Evolutionary conservation across 75 land plant genomes (phyloP).

Genomic region (Pinus albicaulis): DNA sequence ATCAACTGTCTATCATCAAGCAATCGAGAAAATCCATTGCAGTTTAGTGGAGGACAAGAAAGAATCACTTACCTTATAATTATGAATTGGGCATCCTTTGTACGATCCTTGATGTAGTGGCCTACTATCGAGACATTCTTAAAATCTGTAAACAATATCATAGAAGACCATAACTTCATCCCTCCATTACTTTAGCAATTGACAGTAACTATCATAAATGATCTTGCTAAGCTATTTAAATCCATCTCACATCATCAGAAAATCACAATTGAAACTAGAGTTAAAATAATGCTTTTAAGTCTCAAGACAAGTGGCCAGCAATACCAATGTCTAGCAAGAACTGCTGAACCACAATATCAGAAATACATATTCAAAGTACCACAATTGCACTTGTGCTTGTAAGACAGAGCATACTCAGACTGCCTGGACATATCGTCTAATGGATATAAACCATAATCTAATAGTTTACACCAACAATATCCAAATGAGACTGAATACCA

Average conservation of each 20-base stretch:
- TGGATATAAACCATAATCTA: not conserved
- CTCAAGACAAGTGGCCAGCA: not conserved
- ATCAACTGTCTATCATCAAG: not conserved
- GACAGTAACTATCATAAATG: not conserved
- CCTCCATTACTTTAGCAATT: not conserved
- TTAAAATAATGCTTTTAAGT: not conserved
- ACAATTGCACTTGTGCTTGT: too few species aligned
- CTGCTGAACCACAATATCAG: too few species aligned
- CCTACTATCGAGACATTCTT: constrained; percentile 99
- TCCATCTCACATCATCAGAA: not conserved
- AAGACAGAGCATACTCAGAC: not conserved
- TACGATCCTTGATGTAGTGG: constrained; percentile 95
- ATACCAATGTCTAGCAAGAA: not conserved
- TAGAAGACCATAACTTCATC: not conserved
- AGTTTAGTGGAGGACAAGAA: not conserved
- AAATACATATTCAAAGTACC: too few species aligned
- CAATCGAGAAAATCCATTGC: not conserved
- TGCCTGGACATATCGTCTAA: not conserved
- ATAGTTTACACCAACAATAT: not conserved
- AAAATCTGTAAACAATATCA: constrained; percentile 58
- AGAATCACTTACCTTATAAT: constrained; percentile 72
- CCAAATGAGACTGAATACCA: not conserved
- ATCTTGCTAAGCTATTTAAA: not conserved
- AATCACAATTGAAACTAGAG: not conserved
- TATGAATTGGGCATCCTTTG: constrained; percentile 95